Evolutionary conservation across 495 filamentous ascomycete species (phyloP), one percentile per base, ranked within the genome.

Genomic region (Astrothelium subdiscretum): DNA sequence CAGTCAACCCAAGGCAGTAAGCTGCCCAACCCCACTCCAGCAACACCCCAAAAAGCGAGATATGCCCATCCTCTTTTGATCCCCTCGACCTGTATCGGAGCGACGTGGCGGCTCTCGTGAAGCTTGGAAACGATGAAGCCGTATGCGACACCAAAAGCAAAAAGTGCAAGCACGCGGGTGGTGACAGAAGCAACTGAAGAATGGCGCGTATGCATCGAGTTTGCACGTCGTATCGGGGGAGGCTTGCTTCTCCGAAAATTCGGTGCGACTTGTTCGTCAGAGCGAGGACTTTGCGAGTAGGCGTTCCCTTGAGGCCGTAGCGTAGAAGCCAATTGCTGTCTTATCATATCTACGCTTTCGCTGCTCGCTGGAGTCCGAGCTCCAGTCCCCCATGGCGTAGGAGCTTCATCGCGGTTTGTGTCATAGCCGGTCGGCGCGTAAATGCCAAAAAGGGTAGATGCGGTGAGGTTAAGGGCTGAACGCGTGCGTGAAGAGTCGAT

Each of bases 381-480:
- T 51, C 89, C 89, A 1, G 83, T 87, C 35, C 86, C 88, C 86
- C 87, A 92, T 38, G 89, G 82, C 29, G 79, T 79, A 43, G 76
- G 75, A 57, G 74, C 67, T 40, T 83, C 83, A 60, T 66, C 63
- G 51, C 65, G 40, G 59, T 71, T 72, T 44, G 72, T 76, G 62
- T 78, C 78, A 66, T 79, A 80, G 62, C 77, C 82, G 2, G 82
- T 83, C 15, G 86, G 88, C 12, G 83, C 81, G 76, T 94, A 97
- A 71, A 97, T 98, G 51, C 94, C 94, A 66, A 85, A 87, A 0
- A 97, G 83, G 0, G 94, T 96, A 2, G 89, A 89, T 15, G 88
- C 85, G 31, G 91, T 96, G 59, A 97, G 81, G 71, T 96, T 95
- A 67, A 92, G 80, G 31, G 89, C 80, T 2, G 91, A 96, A 58